Evolutionary conservation across 2,329 filamentous ascomycete species (phyloP), one percentile per base, ranked within the genome.

Genomic region (Alternaria brassicicola): DNA sequence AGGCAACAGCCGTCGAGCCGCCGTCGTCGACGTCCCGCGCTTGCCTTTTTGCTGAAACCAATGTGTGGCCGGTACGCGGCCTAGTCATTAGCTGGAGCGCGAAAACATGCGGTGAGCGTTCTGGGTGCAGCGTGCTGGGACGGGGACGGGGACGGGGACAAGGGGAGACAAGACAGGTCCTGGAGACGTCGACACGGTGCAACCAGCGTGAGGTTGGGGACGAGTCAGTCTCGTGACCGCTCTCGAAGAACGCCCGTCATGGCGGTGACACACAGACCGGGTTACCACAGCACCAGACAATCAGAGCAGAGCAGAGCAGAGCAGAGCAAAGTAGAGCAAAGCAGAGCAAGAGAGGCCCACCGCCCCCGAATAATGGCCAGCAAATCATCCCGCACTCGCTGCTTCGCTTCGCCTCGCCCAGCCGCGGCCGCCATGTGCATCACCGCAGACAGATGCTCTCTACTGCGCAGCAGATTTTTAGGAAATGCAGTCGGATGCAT

Each of bases 11-110:
- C 68, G 66, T 61, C 58, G 61, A 63, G 65, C 65, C 67, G 68
- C 65, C 57, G 62, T 51, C 53, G 54, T 45, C 49, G 59, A 63
- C 59, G 55, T 72, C 65, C 70, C 72, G 72, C 73, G 73, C 69
- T 71, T 74, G 71, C 72, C 73, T 58, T 64, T 42, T 61, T 56
- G 59, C 67, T 74, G 72, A 74, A 75, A 71, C 71, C 60, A 63
- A 62, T 61, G 60, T 64, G 63, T 61, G 47, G 65, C 30, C 43
- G 45, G 52, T 51, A 66, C 65, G 65, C 67, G 63, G 66, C 64
- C 70, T 58, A 55, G 43, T 19, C 57, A 36, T 52, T 68, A 64
- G 67, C 50, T 52, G 56, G 63, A 68, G 59, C 48, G 38, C 45
- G 59, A 52, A 61, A 63, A 66, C 57, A 62, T 71, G 64, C 69